Base-by-base conservation (phyloP, 2,329 filamentous ascomycete species). In the Trematosphaeria pertusa region DNA sequence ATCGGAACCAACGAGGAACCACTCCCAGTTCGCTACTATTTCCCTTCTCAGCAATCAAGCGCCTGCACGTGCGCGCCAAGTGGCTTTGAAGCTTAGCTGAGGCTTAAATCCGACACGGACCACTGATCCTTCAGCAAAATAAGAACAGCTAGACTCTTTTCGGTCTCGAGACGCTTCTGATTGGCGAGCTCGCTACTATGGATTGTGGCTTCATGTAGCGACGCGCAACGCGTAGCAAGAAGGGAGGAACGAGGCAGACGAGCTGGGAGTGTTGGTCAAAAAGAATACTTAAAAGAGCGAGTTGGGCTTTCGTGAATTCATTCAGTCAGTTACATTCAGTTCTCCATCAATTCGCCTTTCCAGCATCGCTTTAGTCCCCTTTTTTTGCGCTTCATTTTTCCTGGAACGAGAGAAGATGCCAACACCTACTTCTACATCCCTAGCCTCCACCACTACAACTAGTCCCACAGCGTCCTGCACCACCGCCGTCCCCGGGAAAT, bases 401-500 rank as follows among this genome's bases (percentile, higher is more conserved):
- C n/a, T n/a, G n/a, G n/a, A n/a, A n/a, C n/a, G n/a, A n/a, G n/a
- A n/a, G n/a, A n/a, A n/a, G n/a, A 60, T 59, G 56, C 35, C 52
- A 34, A 48, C 56, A 15, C 31, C 53, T 41, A 61, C 58, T 3
- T 37, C 52, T 2, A 47, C 50, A 5, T 43, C 48, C 18, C 24
- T 39, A 10, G 17, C 48, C 18, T 43, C 56, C 1, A 44, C 43
- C 14, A 46, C 47, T 9, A 50, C 52, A n/a, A 20, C 49, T 12
- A 50, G 42, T 19, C 12, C 54, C 7, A 28, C 43, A 11, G 46
- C 61, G 14, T 52, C 54, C 19, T 67, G 62, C 37, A 59, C 48
- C 14, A 64, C 60, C 5, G 55, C 53, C 5, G 45, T 53, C 12
- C 64, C 64, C 9, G 62, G 46, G 17, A 48, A 46, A 36, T 46